phyloP scores from a whole-genome alignment of 352 stramenopile genomes.

The Saprolegnia diclina region DNA sequence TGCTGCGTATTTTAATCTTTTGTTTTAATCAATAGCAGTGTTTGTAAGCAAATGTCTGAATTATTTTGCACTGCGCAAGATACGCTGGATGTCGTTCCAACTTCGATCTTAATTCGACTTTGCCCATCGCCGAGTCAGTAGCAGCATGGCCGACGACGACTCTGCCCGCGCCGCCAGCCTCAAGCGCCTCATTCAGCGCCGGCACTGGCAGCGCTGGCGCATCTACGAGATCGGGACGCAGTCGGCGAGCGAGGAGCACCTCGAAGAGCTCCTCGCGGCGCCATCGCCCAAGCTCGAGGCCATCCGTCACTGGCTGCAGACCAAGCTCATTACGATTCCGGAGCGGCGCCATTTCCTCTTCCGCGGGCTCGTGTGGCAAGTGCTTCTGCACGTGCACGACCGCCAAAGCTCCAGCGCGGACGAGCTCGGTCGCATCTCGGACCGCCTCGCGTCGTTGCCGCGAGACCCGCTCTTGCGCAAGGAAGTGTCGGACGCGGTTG shows the following conservation, averaged over 20 bases:
- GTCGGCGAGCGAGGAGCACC: slow-evolving; percentile 5
- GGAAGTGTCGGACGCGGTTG: slow-evolving; percentile 48
- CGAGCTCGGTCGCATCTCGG: slow-evolving; percentile 69
- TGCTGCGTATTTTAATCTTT: neutral
- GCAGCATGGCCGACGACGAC: neutral
- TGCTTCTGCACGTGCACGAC: slow-evolving; percentile 76
- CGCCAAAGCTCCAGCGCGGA: slow-evolving; percentile 59
- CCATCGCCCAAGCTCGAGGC: neutral
- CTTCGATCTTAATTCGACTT: neutral
- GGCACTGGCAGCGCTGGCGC: slow-evolving; percentile 15
- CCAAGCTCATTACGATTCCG: slow-evolving; percentile 18
- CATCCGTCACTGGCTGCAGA: slow-evolving; percentile 1
- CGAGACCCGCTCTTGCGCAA: slow-evolving; percentile 52
- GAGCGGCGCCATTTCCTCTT: slow-evolving; percentile 8
- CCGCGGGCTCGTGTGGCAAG: slow-evolving; percentile 72
- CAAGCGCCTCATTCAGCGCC: neutral
- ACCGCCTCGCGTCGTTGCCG: slow-evolving; percentile 54
- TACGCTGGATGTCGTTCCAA: too few species aligned
- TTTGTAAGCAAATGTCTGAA: neutral
- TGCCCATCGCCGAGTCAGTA: neutral
- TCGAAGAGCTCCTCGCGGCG: slow-evolving; percentile 2
- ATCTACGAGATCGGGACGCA: slow-evolving; percentile 14
- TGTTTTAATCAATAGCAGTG: neutral
- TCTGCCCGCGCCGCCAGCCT: neutral
- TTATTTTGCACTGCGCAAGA: too few species aligned